phyloP scores from a whole-genome alignment of 2,329 filamentous ascomycete species.

The Epichloe uncinata region DNA sequence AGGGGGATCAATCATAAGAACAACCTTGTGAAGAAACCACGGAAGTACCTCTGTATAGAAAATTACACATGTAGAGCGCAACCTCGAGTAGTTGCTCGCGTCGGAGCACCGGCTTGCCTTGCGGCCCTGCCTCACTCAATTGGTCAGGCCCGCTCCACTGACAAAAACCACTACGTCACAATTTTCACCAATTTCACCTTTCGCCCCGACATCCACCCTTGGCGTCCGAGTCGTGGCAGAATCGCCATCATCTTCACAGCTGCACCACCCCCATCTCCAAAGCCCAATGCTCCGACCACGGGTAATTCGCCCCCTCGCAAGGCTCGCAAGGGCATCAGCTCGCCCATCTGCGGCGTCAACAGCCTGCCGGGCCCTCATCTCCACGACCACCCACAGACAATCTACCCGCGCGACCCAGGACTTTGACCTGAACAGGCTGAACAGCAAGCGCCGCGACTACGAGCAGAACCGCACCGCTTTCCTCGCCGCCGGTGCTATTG shows the following conservation, averaged over 20 bases:
- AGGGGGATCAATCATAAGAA: no score
- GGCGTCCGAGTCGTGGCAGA: neutral
- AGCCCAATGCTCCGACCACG: conserved; percentile 4
- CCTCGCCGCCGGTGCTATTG: conserved; percentile 34
- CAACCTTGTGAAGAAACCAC: no score
- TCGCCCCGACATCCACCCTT: no score
- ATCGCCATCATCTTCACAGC: neutral
- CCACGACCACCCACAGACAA: conserved; percentile 11
- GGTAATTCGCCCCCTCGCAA: conserved; percentile 1
- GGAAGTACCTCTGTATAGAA: no score
- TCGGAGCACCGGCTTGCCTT: no score
- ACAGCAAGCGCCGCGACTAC: conserved; percentile 33
- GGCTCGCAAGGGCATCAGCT: conserved; percentile 4
- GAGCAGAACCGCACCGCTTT: conserved; percentile 37
- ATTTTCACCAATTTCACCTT: neutral
- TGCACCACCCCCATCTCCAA: neutral
- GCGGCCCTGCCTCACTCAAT: neutral
- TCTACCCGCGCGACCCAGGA: conserved; percentile 29
- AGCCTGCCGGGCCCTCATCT: conserved; percentile 17
- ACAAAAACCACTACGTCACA: neutral
- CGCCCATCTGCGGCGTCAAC: conserved; percentile 5
- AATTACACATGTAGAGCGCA: no score
- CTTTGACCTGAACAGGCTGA: conserved; percentile 36
- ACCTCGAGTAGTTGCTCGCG: no score
- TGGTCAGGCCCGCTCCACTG: neutral